Base-by-base conservation (phyloP, 768 basidiomycete genomes). In the Ephemerocybe angulata region DNA sequence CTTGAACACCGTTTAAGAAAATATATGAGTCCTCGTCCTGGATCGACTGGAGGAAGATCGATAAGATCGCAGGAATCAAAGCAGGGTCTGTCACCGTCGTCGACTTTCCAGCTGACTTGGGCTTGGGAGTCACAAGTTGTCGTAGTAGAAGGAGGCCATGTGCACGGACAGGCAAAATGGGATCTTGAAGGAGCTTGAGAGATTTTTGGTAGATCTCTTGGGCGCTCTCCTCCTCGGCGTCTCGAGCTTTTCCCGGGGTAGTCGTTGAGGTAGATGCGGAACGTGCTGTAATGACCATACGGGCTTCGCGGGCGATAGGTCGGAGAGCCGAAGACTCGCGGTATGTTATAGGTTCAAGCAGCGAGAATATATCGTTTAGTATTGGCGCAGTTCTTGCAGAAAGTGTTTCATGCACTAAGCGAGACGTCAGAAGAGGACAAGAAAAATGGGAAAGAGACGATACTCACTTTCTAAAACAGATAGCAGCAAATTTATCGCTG, bases 1-100 rank as follows among this genome's bases (percentile, higher is more conserved):
- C 95, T 62, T 94, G 91, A 13, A 96, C 87, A 1, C 90, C 93
- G 64, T 93, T 93, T 50, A 98, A 74, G 65, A 93, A 98, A 52
- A 98, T 84, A 68, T 93, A 98, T n/a, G 91, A 93, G 63, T 98
- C 96, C 35, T 94, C 89, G 57, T 97, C 93, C 63, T 92, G 88
- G 4, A 95, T 70, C 0, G 86, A 81, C 63, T 90, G 85, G 58
- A 95, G 68, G 67, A 98, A 96, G 52, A 97, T 87, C 27, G 89
- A 88, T 43, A 94, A 71, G 60, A 98, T 90, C 0, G 87, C 88
- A 5, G 93, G 93, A 15, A 86, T 70, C 24, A 98, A 74, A 0
- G 88, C 87, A 3, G 75, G 70, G 60, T 89, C 84, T 12, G 63
- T 57, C 58, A 61, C 65, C 60, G 63, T 61, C 27, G 68, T 59